Percentiles rank a stretch among this genome's conserved stretches.
Conservation (phyloP, 164 flowering plant species). For the Pachysandra terminalis region DNA sequence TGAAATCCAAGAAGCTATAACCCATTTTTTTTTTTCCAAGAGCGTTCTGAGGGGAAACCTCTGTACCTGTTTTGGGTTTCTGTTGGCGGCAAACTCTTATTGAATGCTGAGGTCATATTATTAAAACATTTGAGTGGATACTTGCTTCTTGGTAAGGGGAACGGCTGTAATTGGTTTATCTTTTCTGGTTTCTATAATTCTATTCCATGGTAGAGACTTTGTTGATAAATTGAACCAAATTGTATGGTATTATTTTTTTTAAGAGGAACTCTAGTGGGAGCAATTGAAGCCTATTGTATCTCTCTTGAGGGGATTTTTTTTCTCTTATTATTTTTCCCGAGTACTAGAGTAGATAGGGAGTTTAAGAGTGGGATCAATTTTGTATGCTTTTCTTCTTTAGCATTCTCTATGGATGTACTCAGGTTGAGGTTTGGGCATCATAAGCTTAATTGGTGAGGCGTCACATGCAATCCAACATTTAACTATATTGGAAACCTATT, state of each 20-base stretch:
- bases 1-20: not conserved
- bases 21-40: not conserved
- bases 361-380: not conserved
- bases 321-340: not conserved
- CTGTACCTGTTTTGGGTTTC: not conserved
- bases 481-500: too few species aligned
- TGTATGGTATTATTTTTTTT: not conserved
- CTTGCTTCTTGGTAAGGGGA: not conserved
- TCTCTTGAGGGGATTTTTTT: too few species aligned
- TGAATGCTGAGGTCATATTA: not conserved
- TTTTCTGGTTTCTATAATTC: not conserved
- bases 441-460: too few species aligned
- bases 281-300: too few species aligned
- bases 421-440: too few species aligned
- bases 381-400: too few species aligned
- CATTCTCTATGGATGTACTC: too few species aligned
- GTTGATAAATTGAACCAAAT: not conserved
- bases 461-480: too few species aligned
- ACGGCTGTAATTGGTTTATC: not conserved
- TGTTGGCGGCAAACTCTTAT: not conserved
- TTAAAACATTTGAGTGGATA: not conserved
- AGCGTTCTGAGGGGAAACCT: not conserved
- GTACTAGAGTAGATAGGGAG: not conserved
- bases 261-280: too few species aligned
- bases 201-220: not conserved